Base-by-base conservation (phyloP, 805 yeast species). In the Babjeviella inositovora region DNA sequence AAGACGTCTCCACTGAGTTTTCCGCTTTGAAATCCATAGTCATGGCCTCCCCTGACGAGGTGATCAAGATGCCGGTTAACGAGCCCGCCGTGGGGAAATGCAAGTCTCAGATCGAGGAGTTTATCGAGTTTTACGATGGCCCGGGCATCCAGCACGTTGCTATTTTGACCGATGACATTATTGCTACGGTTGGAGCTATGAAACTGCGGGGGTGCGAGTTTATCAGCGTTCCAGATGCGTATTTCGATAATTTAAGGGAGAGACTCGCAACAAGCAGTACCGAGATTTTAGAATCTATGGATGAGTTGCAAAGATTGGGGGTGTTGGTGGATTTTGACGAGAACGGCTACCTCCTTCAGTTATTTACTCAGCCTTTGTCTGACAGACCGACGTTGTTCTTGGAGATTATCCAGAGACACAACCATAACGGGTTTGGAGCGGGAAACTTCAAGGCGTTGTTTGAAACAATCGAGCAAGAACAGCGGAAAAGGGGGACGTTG, bases 111-210 rank as follows among this genome's bases (percentile, higher is more conserved):
- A 73, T 81, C 28, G 92, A 80, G 44, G 94, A 81, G 44, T 81
- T 74, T 39, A 46, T 74, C 31, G 75, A 71, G 24, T 81, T 54
- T 37, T 61, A 79, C 41, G 64, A 65, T 22, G 93, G 93, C 0
- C 76, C 92, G 0, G 93, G 93, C 4, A 64, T 82, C 17, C 93
- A 81, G 47, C 93, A 81, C 39, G 52, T 81, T 37, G 93, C 93
- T 0, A 42, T 81, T 13, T 46, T 52, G 23, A 79, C 87, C 0
- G 45, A 52, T 14, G 56, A 76, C 41, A 80, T 81, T 18, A 33
- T 79, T 11, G 39, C 41, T 3, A 55, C 82, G 0, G 73, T 81
- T 8, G 30, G 40, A 3, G 45, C 53, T 8, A 46, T 82, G 58
- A 55, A 48, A 19, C 27, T 41, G n/a, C 53, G 81, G 23, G 93